Conservation (phyloP, 768 basidiomycete genomes). For the Pleurotus ostreatus region DNA sequence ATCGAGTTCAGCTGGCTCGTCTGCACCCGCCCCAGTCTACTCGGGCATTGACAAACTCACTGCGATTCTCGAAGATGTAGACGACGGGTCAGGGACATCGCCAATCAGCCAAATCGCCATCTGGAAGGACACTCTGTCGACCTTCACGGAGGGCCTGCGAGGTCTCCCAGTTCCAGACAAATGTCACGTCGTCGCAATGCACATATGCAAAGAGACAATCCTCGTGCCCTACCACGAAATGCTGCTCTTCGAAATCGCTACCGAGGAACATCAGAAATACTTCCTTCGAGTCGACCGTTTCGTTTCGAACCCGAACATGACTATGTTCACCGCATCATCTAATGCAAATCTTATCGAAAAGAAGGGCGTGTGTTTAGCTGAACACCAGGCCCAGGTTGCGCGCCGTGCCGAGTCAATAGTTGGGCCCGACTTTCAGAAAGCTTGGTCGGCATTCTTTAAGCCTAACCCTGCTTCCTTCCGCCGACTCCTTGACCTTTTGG, state of each 20-base stretch:
- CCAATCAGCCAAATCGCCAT: neutral
- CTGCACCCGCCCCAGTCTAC: neutral
- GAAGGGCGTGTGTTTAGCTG: neutral
- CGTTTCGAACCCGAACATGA: slow-evolving; percentile 1
- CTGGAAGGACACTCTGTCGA: slow-evolving; percentile 4
- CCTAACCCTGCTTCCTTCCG: neutral
- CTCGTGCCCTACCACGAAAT: slow-evolving; percentile 6
- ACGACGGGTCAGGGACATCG: neutral
- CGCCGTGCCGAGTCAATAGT: neutral
- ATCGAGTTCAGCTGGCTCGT: neutral
- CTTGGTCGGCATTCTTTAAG: neutral
- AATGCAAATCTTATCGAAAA: neutral
- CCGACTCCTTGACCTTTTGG: slow-evolving; percentile 1
- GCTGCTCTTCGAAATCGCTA: slow-evolving; percentile 5
- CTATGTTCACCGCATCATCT: slow-evolving; percentile 3
- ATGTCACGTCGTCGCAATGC: slow-evolving; percentile 5
- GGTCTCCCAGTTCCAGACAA: neutral
- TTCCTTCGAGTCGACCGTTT: slow-evolving; percentile 4
- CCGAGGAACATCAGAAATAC: neutral
- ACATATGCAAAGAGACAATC: slow-evolving; percentile 1
- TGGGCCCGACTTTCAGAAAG: neutral
- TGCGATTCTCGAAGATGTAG: neutral
- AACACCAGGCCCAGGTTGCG: slow-evolving; percentile 4
- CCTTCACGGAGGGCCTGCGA: neutral
- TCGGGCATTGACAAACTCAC: slow-evolving; percentile 5